phyloP scores from a whole-genome alignment of 176 grass and related monocot species.

The Triticum urartu region DNA sequence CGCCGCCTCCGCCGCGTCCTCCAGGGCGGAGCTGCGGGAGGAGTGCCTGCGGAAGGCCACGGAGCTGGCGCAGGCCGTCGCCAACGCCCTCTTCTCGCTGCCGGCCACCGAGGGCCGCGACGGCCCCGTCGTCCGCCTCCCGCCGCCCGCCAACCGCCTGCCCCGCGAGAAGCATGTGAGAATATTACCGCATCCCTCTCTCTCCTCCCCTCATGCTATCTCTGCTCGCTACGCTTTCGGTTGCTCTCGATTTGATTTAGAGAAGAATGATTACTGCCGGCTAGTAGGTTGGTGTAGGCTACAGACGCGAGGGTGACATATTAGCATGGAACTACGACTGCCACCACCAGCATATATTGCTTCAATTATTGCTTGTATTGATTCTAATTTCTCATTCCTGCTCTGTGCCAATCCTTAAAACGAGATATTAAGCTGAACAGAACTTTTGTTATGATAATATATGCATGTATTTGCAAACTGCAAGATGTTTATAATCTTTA shows the following conservation, averaged over 20 bases:
- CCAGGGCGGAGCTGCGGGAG: constrained; percentile 54
- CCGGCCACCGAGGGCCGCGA: constrained; percentile 59
- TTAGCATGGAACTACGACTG: neutral
- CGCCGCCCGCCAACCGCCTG: constrained; percentile 48
- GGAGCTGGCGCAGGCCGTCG: constrained; percentile 74
- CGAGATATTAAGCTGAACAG: neutral
- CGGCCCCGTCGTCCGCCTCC: constrained; percentile 71
- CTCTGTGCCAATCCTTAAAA: neutral
- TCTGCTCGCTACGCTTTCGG: neutral
- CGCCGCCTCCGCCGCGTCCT: constrained; percentile 29
- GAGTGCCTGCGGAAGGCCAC: constrained; percentile 69
- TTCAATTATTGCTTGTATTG: neutral
- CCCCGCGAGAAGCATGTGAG: constrained; percentile 90
- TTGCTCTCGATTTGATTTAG: neutral
- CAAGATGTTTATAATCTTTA: neutral
- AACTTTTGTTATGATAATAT: neutral
- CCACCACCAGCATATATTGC: neutral
- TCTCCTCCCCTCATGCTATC: no score
- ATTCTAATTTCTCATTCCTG: neutral
- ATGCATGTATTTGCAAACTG: neutral
- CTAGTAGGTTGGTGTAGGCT: neutral
- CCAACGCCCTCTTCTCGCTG: constrained; percentile 69
- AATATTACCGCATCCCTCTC: neutral
- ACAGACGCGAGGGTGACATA: neutral
- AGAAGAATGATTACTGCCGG: neutral